These are phyloP conservation scores for Arachis hypogaea DNA, from an alignment of 306 rosid genomes.

Conservation along the genomic window DNA sequence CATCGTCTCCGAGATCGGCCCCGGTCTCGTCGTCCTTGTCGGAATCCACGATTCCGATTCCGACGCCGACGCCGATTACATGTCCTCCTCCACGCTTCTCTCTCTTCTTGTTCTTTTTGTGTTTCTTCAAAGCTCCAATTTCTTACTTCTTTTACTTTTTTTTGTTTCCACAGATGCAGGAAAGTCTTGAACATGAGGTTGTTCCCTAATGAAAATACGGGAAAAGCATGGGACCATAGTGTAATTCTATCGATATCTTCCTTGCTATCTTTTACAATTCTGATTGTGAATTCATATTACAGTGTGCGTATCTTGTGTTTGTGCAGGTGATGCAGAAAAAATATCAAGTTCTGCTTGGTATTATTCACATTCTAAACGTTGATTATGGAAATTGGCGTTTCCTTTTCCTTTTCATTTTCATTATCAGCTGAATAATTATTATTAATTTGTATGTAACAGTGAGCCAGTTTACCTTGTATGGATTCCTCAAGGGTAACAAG, in stretches of 20 bases:
- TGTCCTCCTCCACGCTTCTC: conserved; percentile 43
- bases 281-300: background rate
- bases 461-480: conserved; percentile 93
- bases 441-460: conserved; percentile 54
- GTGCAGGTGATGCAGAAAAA: conserved; percentile 60
- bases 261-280: background rate
- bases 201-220: conserved; percentile 72
- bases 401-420: background rate
- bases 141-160: background rate
- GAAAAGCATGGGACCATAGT: conserved; percentile 84
- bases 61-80: conserved; percentile 78
- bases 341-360: conserved; percentile 78
- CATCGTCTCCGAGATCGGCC: conserved; percentile 80
- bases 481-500: conserved; percentile 86
- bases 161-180: conserved; percentile 62
- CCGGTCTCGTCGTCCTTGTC: conserved; percentile 86
- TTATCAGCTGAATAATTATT: background rate
- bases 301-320: background rate
- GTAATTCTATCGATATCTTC: conserved; percentile 36
- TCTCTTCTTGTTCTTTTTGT: background rate
- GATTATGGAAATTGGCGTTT: background rate
- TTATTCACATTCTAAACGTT: background rate
- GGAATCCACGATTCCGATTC: conserved; percentile 89
- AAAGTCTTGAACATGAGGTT: conserved; percentile 93
- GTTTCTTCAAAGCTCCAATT: background rate